A percentile compares a stretch with the other conserved stretches of the same genome.
These are phyloP conservation scores for Umbelopsis isabellina DNA, from an alignment of 192 early-diverging fungal species.

Conservation along the genomic window DNA sequence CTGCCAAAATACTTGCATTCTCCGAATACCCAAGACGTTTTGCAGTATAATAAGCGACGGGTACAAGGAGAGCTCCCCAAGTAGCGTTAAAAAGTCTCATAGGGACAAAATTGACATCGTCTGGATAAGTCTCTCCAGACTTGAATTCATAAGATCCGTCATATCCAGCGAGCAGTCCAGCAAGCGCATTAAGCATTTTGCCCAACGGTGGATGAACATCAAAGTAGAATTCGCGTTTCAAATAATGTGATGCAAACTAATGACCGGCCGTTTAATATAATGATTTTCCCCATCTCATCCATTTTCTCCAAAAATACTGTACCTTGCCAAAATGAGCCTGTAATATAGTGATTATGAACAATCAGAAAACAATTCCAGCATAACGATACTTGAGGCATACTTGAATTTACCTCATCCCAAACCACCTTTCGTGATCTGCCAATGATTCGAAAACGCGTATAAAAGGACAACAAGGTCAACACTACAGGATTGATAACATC, in stretches of 20 bases:
- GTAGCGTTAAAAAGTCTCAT: conserved; percentile 91
- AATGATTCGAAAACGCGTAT: conserved; percentile 68
- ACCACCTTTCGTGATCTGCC: conserved; percentile 62
- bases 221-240: conserved; percentile 93
- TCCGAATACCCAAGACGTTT: conserved; percentile 70
- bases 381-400: background rate
- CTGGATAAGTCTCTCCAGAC: conserved; percentile 79
- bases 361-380: background rate
- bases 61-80: conserved; percentile 88
- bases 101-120: conserved; percentile 76
- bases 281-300: background rate
- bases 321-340: conserved; percentile 65
- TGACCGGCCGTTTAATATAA: background rate
- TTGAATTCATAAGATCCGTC: conserved; percentile 87
- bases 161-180: conserved; percentile 82
- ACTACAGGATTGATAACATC: conserved; percentile 49
- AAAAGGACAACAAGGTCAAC: conserved; percentile 67
- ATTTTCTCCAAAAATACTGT: background rate
- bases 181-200: conserved; percentile 92
- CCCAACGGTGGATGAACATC: conserved; percentile 98
- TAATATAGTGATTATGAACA: background rate
- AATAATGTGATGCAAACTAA: conserved; percentile 93
- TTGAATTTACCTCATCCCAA: conserved; percentile 74
- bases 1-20: conserved; percentile 72
- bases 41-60: conserved; percentile 89